These are phyloP conservation scores for Monilinia fructicola DNA, from an alignment of 2,329 filamentous ascomycete species.

Conservation along the genomic window DNA sequence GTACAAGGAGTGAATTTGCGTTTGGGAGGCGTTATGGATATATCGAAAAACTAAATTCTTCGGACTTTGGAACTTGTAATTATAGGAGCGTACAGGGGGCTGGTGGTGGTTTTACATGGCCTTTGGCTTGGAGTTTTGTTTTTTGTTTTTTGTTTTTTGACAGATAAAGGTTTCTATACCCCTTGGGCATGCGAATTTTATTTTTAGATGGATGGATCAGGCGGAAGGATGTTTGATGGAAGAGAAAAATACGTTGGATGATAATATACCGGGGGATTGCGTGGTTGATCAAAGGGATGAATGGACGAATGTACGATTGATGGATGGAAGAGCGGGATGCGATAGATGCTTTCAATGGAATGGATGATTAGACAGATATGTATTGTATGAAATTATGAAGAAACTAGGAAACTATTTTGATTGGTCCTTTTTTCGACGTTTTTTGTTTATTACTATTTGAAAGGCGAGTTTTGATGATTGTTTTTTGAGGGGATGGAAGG, in stretches of 20 bases:
- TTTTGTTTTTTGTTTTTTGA: too few relatives aligned
- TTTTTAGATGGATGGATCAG: background rate
- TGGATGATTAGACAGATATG: background rate
- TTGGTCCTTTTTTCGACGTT: too few relatives aligned
- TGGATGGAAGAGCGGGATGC: background rate
- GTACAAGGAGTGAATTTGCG: background rate
- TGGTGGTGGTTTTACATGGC: background rate
- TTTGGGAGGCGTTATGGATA: constrained; percentile 7
- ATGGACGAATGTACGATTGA: too few relatives aligned
- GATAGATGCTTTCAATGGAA: background rate
- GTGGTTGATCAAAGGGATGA: background rate
- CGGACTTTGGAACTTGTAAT: background rate
- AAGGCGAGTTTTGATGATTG: too few relatives aligned
- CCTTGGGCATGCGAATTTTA: background rate
- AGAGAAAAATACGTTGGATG: background rate
- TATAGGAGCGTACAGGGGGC: background rate
- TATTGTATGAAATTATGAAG: too few relatives aligned
- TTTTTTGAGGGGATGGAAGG: too few relatives aligned
- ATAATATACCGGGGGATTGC: background rate
- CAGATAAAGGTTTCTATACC: background rate
- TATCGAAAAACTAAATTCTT: background rate
- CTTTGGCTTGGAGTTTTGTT: background rate
- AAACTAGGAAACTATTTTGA: too few relatives aligned
- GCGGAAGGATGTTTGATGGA: background rate
- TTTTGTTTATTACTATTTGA: too few relatives aligned